phyloP scores from a whole-genome alignment of 805 yeast species.

The Saturnispora silvae region DNA sequence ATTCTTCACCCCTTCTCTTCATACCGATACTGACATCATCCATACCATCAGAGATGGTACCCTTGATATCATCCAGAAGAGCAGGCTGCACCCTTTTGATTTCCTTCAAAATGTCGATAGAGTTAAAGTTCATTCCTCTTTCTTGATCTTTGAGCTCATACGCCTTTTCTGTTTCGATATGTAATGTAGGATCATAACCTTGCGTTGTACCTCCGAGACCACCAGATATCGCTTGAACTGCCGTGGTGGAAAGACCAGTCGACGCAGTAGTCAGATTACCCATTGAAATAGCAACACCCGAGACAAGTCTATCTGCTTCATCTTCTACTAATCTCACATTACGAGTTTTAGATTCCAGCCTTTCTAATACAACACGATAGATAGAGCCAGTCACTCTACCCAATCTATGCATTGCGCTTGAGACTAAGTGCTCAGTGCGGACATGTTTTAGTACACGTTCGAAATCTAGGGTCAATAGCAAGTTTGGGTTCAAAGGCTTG shows the following conservation, averaged over 20 bases:
- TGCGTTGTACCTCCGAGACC: constrained; percentile 16
- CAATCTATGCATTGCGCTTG: constrained; percentile 52
- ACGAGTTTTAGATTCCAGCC: constrained; percentile 45
- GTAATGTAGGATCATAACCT: constrained; percentile 25
- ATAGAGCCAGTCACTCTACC: constrained; percentile 61
- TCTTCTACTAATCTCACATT: constrained; percentile 14
- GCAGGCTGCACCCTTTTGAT: constrained; percentile 21
- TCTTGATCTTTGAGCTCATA: constrained; percentile 28
- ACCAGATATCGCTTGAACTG: constrained; percentile 9
- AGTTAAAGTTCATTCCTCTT: constrained; percentile 28
- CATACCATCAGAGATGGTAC: constrained; percentile 23
- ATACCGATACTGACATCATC: constrained; percentile 4
- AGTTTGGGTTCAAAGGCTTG: constrained; percentile 35
- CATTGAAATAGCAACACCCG: constrained; percentile 21
- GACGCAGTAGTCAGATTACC: constrained; percentile 12
- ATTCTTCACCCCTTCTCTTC: constrained; percentile 9
- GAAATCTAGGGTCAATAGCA: constrained; percentile 52
- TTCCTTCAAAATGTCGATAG: constrained; percentile 31
- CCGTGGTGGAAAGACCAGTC: constrained; percentile 9
- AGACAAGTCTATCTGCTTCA: constrained; percentile 19
- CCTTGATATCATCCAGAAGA: constrained; percentile 26
- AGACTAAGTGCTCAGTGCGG: constrained; percentile 53
- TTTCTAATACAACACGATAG: constrained; percentile 45
- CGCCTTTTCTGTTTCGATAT: constrained; percentile 18
- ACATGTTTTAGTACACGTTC: constrained; percentile 56